Evolutionary conservation across 495 filamentous ascomycete genomes (phyloP).

Genomic region (Parmelia sp.): DNA sequence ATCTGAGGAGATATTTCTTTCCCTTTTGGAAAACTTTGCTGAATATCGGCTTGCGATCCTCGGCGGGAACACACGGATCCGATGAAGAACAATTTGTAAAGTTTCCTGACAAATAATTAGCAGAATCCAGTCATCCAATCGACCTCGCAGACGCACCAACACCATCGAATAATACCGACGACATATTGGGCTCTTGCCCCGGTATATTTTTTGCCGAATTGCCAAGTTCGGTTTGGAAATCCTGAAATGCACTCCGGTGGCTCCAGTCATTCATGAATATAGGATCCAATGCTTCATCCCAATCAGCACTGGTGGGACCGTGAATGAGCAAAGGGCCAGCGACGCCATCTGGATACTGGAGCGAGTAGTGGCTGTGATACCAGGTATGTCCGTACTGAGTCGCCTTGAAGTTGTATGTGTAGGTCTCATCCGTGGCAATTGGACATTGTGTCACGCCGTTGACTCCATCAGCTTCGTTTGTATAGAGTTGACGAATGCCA

Average conservation of each 20-base stretch:
- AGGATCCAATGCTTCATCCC: conserved; percentile 29
- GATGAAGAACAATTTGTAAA: not conserved
- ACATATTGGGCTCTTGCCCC: conserved; percentile 17
- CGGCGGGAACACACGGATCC: conserved; percentile 2
- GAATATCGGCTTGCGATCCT: conserved; percentile 16
- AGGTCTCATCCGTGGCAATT: conserved; percentile 37
- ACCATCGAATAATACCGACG: conserved; percentile 46
- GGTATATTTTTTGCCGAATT: not conserved
- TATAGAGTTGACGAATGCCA: conserved; percentile 43
- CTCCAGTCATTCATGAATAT: conserved; percentile 24
- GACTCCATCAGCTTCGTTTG: conserved; percentile 41
- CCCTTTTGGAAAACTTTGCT: conserved; percentile 36
- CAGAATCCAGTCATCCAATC: not conserved
- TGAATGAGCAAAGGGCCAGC: conserved; percentile 34
- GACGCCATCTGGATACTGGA: conserved; percentile 41
- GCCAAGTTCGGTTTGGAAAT: conserved; percentile 18
- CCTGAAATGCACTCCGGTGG: conserved; percentile 20
- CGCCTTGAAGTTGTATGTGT: conserved; percentile 48
- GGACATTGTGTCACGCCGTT: conserved; percentile 45
- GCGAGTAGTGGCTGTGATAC: conserved; percentile 50
- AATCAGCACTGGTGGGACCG: conserved; percentile 36
- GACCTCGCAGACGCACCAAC: conserved; percentile 36
- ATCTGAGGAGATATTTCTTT: conserved; percentile 38
- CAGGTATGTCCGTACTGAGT: conserved; percentile 53
- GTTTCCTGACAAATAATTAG: conserved; percentile 7